Conservation (phyloP, 108 stramenopile genomes). For the Stephanodiscus minutulus region DNA sequence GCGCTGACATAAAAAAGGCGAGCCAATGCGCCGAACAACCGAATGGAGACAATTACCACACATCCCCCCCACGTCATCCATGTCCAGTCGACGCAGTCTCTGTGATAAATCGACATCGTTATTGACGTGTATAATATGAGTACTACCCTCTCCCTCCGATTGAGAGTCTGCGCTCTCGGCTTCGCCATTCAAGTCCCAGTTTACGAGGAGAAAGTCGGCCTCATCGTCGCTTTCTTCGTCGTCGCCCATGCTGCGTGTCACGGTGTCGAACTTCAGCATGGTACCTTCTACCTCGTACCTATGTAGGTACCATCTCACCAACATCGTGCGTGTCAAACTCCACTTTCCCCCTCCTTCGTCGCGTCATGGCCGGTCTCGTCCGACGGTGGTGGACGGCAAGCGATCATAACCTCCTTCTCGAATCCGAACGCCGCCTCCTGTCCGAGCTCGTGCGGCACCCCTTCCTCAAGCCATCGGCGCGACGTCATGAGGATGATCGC, state of each 20-base stretch:
- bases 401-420: constrained; percentile 26
- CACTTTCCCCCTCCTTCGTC: too few relatives aligned
- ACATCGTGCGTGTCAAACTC: too few relatives aligned
- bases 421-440: constrained; percentile 43
- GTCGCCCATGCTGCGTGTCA: not conserved
- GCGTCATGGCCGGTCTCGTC: not conserved
- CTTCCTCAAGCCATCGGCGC: constrained; percentile 18
- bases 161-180: not conserved
- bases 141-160: not conserved
- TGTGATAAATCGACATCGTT: not conserved
- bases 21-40: not conserved
- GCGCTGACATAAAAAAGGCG: not conserved
- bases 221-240: constrained; percentile 1
- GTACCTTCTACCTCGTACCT: too few relatives aligned
- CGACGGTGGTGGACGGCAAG: constrained; percentile 58
- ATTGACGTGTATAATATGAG: not conserved
- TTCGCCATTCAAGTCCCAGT: not conserved
- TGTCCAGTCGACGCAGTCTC: not conserved
- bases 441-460: constrained; percentile 35
- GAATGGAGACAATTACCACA: not conserved
- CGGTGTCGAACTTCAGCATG: too few relatives aligned
- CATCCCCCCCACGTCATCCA: not conserved
- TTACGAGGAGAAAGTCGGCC: constrained; percentile 1
- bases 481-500: not conserved
- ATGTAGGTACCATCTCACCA: too few relatives aligned